phyloP scores from a whole-genome alignment of 2,329 filamentous ascomycete genomes.

The Ambrosiella cleistominuta region DNA sequence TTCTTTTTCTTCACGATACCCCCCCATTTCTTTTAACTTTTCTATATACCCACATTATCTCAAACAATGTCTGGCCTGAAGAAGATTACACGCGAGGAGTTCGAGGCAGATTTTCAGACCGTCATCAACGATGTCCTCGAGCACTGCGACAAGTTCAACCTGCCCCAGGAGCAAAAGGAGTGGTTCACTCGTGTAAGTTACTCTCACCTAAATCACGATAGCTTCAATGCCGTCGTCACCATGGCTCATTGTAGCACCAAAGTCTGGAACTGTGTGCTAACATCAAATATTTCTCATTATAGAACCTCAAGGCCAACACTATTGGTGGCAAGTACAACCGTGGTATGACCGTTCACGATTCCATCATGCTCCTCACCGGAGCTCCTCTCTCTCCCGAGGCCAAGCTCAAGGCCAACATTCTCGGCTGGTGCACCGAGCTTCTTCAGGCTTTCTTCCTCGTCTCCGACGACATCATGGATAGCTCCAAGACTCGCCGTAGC shows the following conservation, averaged over 20 bases:
- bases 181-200: conserved; percentile 66
- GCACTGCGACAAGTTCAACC: conserved; percentile 63
- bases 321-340: conserved; percentile 96
- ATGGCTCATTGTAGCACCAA: background rate
- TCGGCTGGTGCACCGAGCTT: conserved; percentile 96
- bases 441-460: conserved; percentile 98
- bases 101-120: conserved; percentile 77
- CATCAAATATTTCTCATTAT: conserved; percentile 12
- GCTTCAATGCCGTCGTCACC: background rate
- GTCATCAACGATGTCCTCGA: conserved; percentile 67
- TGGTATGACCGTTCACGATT: conserved; percentile 94
- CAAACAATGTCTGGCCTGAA: conserved; percentile 35
- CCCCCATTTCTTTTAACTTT: background rate
- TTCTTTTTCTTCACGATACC: background rate
- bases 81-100: conserved; percentile 64
- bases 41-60: background rate
- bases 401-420: conserved; percentile 71
- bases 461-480: conserved; percentile 97
- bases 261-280: background rate
- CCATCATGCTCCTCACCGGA: conserved; percentile 58
- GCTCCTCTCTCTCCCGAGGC: conserved; percentile 58
- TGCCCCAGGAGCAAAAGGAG: conserved; percentile 61
- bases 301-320: conserved; percentile 75
- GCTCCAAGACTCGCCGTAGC: conserved; percentile 82
- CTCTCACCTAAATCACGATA: background rate